These are phyloP conservation scores for Volutella citrinella DNA, from an alignment of 2,329 filamentous ascomycete species.

Conservation along the genomic window DNA sequence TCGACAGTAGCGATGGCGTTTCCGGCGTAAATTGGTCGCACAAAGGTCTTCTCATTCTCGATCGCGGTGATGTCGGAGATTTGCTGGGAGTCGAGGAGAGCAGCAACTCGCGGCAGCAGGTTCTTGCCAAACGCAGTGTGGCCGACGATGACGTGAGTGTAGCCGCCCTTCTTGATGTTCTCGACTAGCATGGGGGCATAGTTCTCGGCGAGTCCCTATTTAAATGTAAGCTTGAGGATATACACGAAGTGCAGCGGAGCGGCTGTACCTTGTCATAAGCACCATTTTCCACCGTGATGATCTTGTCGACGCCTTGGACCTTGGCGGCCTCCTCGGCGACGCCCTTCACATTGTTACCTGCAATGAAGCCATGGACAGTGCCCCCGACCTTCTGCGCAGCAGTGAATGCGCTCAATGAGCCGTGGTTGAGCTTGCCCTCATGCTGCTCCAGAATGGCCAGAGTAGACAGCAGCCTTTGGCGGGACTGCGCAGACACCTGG, in stretches of 20 bases:
- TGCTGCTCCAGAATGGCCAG: constrained; percentile 90
- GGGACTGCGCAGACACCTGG: constrained; percentile 26
- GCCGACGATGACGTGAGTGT: constrained; percentile 85
- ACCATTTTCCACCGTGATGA: constrained; percentile 82
- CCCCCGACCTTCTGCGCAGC: constrained; percentile 87
- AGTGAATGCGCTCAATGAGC: constrained; percentile 80
- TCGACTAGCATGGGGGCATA: constrained; percentile 90
- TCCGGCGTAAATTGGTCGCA: constrained; percentile 94
- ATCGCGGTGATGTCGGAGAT: constrained; percentile 88
- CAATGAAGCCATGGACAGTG: constrained; percentile 80
- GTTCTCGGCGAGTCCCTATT: constrained; percentile 83
- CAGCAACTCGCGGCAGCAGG: constrained; percentile 85
- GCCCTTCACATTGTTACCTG: constrained; percentile 71
- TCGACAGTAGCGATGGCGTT: constrained; percentile 97
- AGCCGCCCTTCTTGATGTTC: constrained; percentile 94
- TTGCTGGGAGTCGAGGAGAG: constrained; percentile 87
- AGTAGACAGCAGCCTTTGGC: constrained; percentile 68
- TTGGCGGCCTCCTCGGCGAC: constrained; percentile 84
- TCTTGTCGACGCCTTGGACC: constrained; percentile 86
- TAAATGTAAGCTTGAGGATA: constrained; percentile 8
- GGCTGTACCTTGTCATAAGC: constrained; percentile 83
- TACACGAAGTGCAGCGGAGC: background rate
- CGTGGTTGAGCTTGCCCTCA: constrained; percentile 79
- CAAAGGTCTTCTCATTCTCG: constrained; percentile 88
- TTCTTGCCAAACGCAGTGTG: constrained; percentile 98